Percentiles rank a stretch among this genome's conserved stretches.
These are phyloP conservation scores for Laguncularia racemosa DNA, from an alignment of 345 rosid genomes.

Conservation along the genomic window DNA sequence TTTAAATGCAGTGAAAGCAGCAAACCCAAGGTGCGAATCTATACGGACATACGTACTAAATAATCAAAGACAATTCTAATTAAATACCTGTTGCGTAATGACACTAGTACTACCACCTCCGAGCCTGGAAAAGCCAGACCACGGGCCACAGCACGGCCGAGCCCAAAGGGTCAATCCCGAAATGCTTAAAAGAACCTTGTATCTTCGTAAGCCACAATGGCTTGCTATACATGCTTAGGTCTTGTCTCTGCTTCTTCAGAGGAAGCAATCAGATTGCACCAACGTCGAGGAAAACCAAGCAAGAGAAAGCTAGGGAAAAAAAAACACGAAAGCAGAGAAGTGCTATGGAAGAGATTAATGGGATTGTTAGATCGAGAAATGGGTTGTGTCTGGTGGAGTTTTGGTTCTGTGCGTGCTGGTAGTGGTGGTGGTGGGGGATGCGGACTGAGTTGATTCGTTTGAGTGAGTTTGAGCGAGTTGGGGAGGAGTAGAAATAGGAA, in stretches of 20 bases:
- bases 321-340: conserved; percentile 13
- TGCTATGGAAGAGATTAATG: conserved; percentile 3
- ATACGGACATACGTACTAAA: not conserved
- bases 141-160: conserved; percentile 18
- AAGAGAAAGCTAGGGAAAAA: conserved; percentile 10
- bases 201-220: conserved; percentile 28
- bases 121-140: conserved; percentile 14
- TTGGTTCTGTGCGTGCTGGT: not conserved
- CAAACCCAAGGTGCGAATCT: conserved; percentile 15
- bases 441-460: conserved; percentile 9
- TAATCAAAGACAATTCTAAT: not conserved
- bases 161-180: conserved; percentile 20
- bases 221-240: conserved; percentile 21
- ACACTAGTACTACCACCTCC: conserved; percentile 25
- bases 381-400: not conserved
- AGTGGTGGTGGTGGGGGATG: not conserved
- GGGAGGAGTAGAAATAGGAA: not conserved
- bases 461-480: conserved; percentile 6
- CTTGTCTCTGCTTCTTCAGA: conserved; percentile 15
- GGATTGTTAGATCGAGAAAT: conserved; percentile 5
- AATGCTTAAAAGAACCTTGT: conserved; percentile 16
- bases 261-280: conserved; percentile 15
- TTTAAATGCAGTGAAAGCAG: conserved; percentile 7
- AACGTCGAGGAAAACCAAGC: conserved; percentile 13
- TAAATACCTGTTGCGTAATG: conserved; percentile 21